Evolutionary conservation across 805 yeast genomes (phyloP), one percentile per base, ranked within the genome.

Genomic region (Ogataea angusta): DNA sequence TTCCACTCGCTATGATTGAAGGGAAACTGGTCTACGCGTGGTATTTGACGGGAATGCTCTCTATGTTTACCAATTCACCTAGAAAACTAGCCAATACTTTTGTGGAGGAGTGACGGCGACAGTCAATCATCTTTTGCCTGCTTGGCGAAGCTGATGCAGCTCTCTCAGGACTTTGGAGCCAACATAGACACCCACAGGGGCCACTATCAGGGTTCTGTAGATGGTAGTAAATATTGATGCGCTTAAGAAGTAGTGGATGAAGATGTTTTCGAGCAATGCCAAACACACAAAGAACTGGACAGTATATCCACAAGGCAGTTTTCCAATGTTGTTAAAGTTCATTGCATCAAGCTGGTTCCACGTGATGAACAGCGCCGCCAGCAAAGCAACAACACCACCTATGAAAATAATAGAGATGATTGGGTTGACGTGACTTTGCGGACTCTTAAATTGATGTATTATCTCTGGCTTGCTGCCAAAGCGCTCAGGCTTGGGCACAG

Each of bases 1-100:
- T 93, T 25, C 98, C 99, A 2, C 70, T 88, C 80, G 98, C 82
- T 0, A 66, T 93, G 28, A 80, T 93, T 3, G 80, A 81, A 51
- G 99, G 98, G 1, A 90, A 87, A 56, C 80, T 93, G 10, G 73
- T 83, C 5, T 91, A 87, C 6, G 91, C 84, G 6, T 69, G 75
- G 55, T 73, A 74, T 52, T 70, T 54, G 63, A 76, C 62, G 68
- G 35, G 43, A 6, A 25, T 48, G n/a, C 34, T 46, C 7, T 41
- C 32, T 27, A 26, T 42, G 14, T 46, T 52, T 12, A 80, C 12
- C 51, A 70, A 40, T 54, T 75, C 76, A 17, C 78, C 78, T 43
- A 67, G 87, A 56, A 66, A 70, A 66, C 69, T 84, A 18, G 60
- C 62, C 18, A 82, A 81, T 53, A 69, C 67, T 12, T 80, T 72